These are phyloP conservation scores for Quaeritorhiza haematococci DNA, from an alignment of 371 early-diverging fungal species.

Conservation along the genomic window DNA sequence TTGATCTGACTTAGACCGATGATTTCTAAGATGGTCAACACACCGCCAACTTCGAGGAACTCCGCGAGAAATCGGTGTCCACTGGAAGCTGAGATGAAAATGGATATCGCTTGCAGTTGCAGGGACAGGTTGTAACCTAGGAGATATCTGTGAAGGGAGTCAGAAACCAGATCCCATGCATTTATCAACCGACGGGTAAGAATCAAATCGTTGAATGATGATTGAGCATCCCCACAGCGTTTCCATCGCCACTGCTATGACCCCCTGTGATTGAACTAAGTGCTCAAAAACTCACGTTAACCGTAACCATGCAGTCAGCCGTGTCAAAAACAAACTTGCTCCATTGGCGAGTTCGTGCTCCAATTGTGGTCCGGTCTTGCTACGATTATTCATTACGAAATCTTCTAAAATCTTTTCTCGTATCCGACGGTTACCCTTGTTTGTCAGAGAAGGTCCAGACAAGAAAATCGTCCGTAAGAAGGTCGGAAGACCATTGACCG, in stretches of 20 bases:
- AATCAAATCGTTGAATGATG: neutral
- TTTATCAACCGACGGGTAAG: neutral
- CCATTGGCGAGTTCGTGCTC: conserved; percentile 51
- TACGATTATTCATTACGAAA: conserved; percentile 38
- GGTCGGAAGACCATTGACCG: neutral
- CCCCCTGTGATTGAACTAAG: too few relatives aligned
- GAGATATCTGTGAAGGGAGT: conserved; percentile 29
- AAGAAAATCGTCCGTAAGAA: neutral
- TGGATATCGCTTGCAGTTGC: conserved; percentile 43
- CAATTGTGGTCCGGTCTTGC: conserved; percentile 51
- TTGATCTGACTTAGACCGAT: conserved; percentile 42
- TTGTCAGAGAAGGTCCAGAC: too few relatives aligned
- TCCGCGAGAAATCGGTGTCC: conserved; percentile 48
- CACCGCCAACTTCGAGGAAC: conserved; percentile 55
- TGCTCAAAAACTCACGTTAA: conserved; percentile 29
- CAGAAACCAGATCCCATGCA: neutral
- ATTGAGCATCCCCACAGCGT: neutral
- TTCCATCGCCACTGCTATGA: too few relatives aligned
- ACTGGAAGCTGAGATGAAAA: conserved; percentile 46
- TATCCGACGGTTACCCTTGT: conserved; percentile 35
- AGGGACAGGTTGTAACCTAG: conserved; percentile 39
- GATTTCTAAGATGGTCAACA: conserved; percentile 49
- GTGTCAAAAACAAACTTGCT: conserved; percentile 49
- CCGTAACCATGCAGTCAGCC: conserved; percentile 48
- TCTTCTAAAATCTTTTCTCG: conserved; percentile 46